These are phyloP conservation scores for Penicillium hordei DNA, from an alignment of 2,329 filamentous ascomycete genomes.

Conservation along the genomic window DNA sequence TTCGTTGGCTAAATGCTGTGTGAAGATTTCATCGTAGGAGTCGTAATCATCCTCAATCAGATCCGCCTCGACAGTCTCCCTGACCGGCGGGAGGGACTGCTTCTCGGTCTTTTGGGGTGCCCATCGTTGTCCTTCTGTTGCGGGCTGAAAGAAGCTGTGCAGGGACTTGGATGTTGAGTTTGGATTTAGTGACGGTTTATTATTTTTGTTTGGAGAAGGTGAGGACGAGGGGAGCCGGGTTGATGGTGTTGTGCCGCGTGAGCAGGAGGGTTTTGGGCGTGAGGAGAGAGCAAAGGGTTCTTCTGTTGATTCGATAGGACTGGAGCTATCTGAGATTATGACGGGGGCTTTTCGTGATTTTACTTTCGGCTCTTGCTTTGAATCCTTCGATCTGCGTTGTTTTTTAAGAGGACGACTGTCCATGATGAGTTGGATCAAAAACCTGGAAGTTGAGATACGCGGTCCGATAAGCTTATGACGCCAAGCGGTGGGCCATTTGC, in stretches of 20 bases:
- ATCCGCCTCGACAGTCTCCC: constrained; percentile 35
- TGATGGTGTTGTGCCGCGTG: constrained; percentile 5
- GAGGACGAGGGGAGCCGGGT: constrained; percentile 26
- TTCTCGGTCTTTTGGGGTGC: constrained; percentile 30
- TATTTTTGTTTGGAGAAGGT: constrained; percentile 35
- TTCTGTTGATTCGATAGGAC: constrained; percentile 7
- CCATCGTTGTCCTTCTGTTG: constrained; percentile 44
- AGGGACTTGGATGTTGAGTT: constrained; percentile 35
- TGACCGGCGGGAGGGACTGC: constrained; percentile 9
- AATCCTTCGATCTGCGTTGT: constrained; percentile 35
- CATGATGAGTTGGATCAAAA: constrained; percentile 29
- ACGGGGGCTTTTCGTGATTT: background rate
- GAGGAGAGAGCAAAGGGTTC: constrained; percentile 14
- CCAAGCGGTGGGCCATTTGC: constrained; percentile 8
- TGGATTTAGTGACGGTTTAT: constrained; percentile 10
- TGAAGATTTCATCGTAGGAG: constrained; percentile 40
- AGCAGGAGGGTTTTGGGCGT: constrained; percentile 15
- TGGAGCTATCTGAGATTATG: constrained; percentile 1
- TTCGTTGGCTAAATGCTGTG: constrained; percentile 32
- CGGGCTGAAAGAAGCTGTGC: constrained; percentile 43
- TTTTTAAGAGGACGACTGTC: constrained; percentile 38
- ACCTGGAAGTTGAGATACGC: constrained; percentile 12
- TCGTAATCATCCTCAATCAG: constrained; percentile 44
- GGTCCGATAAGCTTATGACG: constrained; percentile 22
- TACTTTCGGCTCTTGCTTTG: background rate